Evolutionary conservation across 2,329 filamentous ascomycete species (phyloP).

Genomic region (Alternaria angustiovoidea): DNA sequence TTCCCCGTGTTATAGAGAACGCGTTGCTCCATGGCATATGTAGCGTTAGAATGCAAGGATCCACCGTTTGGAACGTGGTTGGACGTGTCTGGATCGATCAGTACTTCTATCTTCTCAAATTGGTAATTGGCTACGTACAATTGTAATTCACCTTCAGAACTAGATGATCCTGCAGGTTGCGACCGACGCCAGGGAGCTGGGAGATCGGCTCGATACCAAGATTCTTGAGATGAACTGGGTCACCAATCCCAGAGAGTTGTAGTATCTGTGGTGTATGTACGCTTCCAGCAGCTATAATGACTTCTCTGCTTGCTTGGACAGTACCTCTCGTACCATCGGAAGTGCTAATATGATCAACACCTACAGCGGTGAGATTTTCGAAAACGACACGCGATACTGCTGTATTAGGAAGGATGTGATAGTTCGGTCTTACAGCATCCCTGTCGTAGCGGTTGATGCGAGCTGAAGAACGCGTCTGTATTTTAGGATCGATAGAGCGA

Average conservation of each 20-base stretch:
- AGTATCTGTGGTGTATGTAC: slow-evolving; percentile 69
- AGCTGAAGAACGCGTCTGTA: slow-evolving; percentile 41
- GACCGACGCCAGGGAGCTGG: slow-evolving; percentile 38
- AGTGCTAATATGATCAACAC: slow-evolving; percentile 27
- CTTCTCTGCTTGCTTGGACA: slow-evolving; percentile 52
- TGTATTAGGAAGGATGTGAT: slow-evolving; percentile 35
- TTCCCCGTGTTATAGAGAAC: slow-evolving; percentile 33
- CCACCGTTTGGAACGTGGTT: slow-evolving; percentile 28
- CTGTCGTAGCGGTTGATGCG: slow-evolving; percentile 44
- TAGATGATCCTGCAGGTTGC: slow-evolving; percentile 40
- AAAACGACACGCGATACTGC: slow-evolving; percentile 31
- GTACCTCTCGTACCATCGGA: slow-evolving; percentile 4
- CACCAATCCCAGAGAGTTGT: slow-evolving; percentile 68
- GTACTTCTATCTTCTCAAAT: not conserved
- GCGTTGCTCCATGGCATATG: slow-evolving; percentile 40
- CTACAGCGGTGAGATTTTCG: slow-evolving; percentile 20
- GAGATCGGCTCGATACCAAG: slow-evolving; percentile 25
- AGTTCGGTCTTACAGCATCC: slow-evolving; percentile 38
- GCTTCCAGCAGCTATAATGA: slow-evolving; percentile 66
- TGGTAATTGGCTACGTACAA: slow-evolving; percentile 15
- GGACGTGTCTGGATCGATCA: slow-evolving; percentile 12
- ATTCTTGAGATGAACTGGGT: slow-evolving; percentile 9
- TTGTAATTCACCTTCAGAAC: slow-evolving; percentile 31
- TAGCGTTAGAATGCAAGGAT: slow-evolving; percentile 30
- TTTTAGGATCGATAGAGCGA: slow-evolving; percentile 36